Conservation (phyloP, 1,284 basidiomycete genomes). For the Puccinia hordei region DNA sequence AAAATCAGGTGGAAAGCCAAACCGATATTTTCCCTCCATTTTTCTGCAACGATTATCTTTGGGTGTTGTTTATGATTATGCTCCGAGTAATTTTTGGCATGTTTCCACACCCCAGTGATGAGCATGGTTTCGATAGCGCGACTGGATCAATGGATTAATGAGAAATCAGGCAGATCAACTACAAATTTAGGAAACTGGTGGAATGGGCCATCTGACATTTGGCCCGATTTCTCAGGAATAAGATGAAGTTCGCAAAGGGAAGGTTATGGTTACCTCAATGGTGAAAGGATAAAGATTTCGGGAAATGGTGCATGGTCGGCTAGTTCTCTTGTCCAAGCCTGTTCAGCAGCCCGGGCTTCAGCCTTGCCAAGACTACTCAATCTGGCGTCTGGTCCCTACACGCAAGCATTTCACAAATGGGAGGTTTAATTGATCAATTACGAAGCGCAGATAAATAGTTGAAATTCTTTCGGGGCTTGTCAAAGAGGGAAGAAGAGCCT, state of each 20-base stretch:
- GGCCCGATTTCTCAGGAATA: not conserved
- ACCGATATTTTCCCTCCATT: conserved; percentile 49
- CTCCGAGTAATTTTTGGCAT: not conserved
- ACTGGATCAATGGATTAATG: not conserved
- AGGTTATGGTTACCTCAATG: conserved; percentile 61
- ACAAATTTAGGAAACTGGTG: no score
- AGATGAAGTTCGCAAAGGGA: not conserved
- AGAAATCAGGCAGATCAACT: not conserved
- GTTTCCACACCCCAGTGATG: conserved; percentile 40
- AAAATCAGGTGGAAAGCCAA: not conserved
- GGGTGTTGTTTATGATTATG: not conserved
- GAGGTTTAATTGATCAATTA: not conserved
- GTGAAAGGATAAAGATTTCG: conserved; percentile 39
- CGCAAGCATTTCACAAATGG: conserved; percentile 57
- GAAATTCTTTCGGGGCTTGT: not conserved
- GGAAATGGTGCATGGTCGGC: conserved; percentile 8
- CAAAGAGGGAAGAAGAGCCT: not conserved
- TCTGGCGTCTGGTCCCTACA: conserved; percentile 44
- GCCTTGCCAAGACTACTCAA: conserved; percentile 22
- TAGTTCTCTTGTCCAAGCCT: conserved; percentile 43
- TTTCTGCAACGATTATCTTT: conserved; percentile 6
- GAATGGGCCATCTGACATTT: no score
- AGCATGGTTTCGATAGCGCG: conserved; percentile 46
- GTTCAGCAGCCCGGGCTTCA: conserved; percentile 6
- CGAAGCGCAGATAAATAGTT: conserved; percentile 61